These are phyloP conservation scores for Penicillium sp. DNA, from an alignment of 2,329 filamentous ascomycete genomes.

Conservation along the genomic window DNA sequence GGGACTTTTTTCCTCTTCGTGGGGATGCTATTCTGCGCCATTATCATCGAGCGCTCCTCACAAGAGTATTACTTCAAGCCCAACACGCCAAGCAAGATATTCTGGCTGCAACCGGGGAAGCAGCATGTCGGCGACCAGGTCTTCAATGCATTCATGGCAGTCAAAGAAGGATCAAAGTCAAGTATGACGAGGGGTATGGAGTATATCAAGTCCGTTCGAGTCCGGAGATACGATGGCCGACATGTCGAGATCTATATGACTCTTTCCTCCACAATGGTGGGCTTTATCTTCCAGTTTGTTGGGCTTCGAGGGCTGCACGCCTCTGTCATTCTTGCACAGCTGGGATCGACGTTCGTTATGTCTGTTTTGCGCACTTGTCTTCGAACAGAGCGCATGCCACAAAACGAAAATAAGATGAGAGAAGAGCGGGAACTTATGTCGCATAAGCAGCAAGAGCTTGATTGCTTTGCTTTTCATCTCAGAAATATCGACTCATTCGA, in stretches of 20 bases:
- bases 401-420: constrained; percentile 31
- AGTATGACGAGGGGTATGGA: constrained; percentile 15
- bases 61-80: constrained; percentile 27
- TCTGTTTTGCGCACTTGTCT: constrained; percentile 37
- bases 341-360: constrained; percentile 42
- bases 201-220: constrained; percentile 34
- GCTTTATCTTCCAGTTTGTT: constrained; percentile 43
- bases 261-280: constrained; percentile 30
- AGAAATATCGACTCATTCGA: constrained; percentile 26
- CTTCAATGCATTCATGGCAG: constrained; percentile 39
- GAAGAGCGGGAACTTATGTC: constrained; percentile 23
- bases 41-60: constrained; percentile 37
- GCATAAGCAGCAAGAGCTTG: constrained; percentile 34
- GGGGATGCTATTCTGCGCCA: constrained; percentile 39
- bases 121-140: constrained; percentile 42
- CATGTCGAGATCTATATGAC: constrained; percentile 23
- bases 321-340: constrained; percentile 37
- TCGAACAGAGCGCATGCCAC: constrained; percentile 33
- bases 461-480: constrained; percentile 34
- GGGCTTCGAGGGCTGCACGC: constrained; percentile 41
- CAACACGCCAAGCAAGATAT: constrained; percentile 32
- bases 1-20: constrained; percentile 36
- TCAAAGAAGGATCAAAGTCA: constrained; percentile 23
- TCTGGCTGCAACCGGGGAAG: constrained; percentile 43
- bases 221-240: constrained; percentile 13